Evolutionary conservation across 2,329 filamentous ascomycete genomes (phyloP), one percentile per base, ranked within the genome.

Genomic region (Calonectria naviculata): DNA sequence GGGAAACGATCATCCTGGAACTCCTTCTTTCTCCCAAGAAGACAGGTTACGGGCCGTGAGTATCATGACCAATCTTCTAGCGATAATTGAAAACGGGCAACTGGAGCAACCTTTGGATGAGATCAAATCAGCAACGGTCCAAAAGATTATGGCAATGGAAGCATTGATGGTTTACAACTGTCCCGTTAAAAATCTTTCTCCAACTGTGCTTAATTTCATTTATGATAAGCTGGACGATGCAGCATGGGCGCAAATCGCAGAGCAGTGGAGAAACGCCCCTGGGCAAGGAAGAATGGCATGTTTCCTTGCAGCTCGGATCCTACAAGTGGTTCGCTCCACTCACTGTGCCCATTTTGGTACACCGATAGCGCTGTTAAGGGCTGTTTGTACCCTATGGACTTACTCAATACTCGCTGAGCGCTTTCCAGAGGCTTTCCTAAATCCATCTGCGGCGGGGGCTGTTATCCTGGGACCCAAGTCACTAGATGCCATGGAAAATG

Each of bases 241-340:
- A 12, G 34, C 54, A 29, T 69, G 69, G 71, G 10, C 3, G 4
- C 54, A 63, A 26, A 52, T 71, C 1, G 9, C 38, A 0, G 65
- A 71, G 15, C 28, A 56, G 13, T 73, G 69, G 69, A 64, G 34
- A 13, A 62, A 1, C 0, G 19, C 36, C 1, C 28, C 65, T 9
- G 38, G 64, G 2, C 69, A 73, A 47, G 69, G 69, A 29, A 69
- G 71, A 19, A 38, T 73, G 0, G 71, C 65, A 13, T 73, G 71
- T 34, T 71, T 72, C 34, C 66, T 71, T n/a, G 71, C 65, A 0
- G 26, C 71, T 5, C 41, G 71, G 2, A 68, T 73, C 13, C 36
- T 73, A 2, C 60, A 73, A 1, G 28, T 56, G 0, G 68, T 73
- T 2, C 68, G 65, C 1, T 71, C 65, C 1, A 71, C 64, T 34